Evolutionary conservation across 2,329 filamentous ascomycete genomes (phyloP).

Genomic region (Verticillium dahliae): DNA sequence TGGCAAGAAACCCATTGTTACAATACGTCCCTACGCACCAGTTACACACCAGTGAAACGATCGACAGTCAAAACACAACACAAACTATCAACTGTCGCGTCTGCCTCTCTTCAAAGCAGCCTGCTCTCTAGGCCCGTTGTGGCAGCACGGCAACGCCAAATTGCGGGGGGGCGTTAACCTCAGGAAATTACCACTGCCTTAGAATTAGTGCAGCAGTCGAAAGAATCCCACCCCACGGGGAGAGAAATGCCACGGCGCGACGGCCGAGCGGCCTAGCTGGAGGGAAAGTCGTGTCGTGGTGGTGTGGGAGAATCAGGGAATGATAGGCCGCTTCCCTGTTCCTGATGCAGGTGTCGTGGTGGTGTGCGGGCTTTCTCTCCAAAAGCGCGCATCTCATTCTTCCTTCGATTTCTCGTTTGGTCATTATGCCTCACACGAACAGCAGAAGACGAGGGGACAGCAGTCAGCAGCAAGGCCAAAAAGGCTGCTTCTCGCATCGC

Average conservation of each 20-base stretch:
- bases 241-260: neutral
- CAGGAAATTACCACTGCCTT: neutral
- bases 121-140: neutral
- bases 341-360: neutral
- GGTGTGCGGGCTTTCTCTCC: neutral
- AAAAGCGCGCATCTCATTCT: neutral
- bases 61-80: no score
- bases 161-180: neutral
- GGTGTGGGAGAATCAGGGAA: neutral
- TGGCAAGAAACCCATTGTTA: no score
- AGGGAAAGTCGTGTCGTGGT: neutral
- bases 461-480: neutral
- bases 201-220: neutral
- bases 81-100: no score
- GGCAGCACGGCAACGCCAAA: neutral
- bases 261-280: neutral
- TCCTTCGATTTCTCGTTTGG: neutral
- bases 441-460: no score
- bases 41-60: no score
- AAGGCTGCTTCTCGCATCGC: neutral
- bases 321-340: neutral
- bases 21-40: no score
- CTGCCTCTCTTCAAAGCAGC: neutral
- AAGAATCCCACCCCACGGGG: neutral
- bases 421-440: no score